Percentiles rank a stretch among this genome's conserved stretches.
Conservation (phyloP, 2,329 filamentous ascomycete genomes). For the Hymenoscyphus linearis region DNA sequence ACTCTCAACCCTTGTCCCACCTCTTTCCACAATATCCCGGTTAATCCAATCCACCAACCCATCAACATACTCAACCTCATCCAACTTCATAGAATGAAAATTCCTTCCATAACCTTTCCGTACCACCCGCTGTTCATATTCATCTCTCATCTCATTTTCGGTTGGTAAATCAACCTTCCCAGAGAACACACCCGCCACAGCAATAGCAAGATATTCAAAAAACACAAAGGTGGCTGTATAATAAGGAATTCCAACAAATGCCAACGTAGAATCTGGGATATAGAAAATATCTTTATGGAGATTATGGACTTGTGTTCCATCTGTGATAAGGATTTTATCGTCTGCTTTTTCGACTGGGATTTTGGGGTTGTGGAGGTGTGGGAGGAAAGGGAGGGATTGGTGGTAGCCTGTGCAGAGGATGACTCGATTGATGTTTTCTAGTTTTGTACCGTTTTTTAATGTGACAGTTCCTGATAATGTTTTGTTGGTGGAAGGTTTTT, state of each 20-base stretch:
- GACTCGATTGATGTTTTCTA: constrained; percentile 55
- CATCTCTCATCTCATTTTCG: constrained; percentile 33
- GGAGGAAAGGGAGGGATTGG: constrained; percentile 60
- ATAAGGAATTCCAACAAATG: constrained; percentile 43
- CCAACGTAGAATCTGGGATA: constrained; percentile 42
- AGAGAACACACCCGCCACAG: constrained; percentile 38
- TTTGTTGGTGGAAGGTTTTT: constrained; percentile 36
- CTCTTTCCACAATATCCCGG: constrained; percentile 10
- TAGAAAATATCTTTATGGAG: constrained; percentile 49
- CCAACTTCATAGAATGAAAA: constrained; percentile 39
- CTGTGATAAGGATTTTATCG: constrained; percentile 51
- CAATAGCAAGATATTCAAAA: constrained; percentile 46
- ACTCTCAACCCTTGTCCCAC: constrained; percentile 13
- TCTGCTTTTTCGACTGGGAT: constrained; percentile 41
- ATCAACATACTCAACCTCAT: constrained; percentile 22
- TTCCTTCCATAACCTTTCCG: constrained; percentile 30
- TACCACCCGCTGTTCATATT: constrained; percentile 34
- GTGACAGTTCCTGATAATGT: constrained; percentile 45
- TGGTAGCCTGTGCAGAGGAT: constrained; percentile 66
- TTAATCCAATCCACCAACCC: constrained; percentile 23
- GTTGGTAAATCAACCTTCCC: constrained; percentile 36
- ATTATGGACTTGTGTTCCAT: constrained; percentile 38
- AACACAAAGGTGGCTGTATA: constrained; percentile 44
- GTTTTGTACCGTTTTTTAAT: constrained; percentile 46
- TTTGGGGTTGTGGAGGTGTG: constrained; percentile 39